Conservation (phyloP, 2,329 filamentous ascomycete genomes). For the Ascosphaera apis region DNA sequence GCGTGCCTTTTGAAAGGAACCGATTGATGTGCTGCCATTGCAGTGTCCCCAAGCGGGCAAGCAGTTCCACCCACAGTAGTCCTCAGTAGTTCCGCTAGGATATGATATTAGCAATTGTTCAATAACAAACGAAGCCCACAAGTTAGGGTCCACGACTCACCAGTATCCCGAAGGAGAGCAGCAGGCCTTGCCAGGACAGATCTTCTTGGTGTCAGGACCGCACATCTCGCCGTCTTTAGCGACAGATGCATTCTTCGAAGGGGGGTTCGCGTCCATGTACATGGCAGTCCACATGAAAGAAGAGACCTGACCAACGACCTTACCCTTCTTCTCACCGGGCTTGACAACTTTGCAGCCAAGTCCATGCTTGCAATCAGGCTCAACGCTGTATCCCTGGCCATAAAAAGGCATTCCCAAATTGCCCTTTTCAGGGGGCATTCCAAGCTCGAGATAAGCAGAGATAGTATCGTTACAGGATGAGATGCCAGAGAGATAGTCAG, state of each 20-base stretch:
- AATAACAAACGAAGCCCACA: not conserved
- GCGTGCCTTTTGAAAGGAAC: conserved; percentile 36
- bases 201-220: conserved; percentile 10
- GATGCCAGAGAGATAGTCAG: conserved; percentile 43
- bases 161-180: conserved; percentile 17
- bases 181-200: conserved; percentile 12
- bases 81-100: conserved; percentile 12
- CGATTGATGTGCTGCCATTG: conserved; percentile 26
- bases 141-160: conserved; percentile 6
- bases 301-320: conserved; percentile 31
- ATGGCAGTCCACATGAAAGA: conserved; percentile 23
- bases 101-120: conserved; percentile 3
- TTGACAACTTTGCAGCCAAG: conserved; percentile 35
- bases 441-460: conserved; percentile 35
- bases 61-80: conserved; percentile 14
- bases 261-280: conserved; percentile 2
- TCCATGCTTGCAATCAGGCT: conserved; percentile 21
- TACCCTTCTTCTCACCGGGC: conserved; percentile 37
- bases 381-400: conserved; percentile 40
- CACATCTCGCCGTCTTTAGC: conserved; percentile 9
- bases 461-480: conserved; percentile 30
- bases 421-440: conserved; percentile 31
- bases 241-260: not conserved
- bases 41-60: conserved; percentile 18
- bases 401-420: conserved; percentile 49